Evolutionary conservation across 2,329 filamentous ascomycete species (phyloP).

Genomic region (Ophiobolus disseminans): DNA sequence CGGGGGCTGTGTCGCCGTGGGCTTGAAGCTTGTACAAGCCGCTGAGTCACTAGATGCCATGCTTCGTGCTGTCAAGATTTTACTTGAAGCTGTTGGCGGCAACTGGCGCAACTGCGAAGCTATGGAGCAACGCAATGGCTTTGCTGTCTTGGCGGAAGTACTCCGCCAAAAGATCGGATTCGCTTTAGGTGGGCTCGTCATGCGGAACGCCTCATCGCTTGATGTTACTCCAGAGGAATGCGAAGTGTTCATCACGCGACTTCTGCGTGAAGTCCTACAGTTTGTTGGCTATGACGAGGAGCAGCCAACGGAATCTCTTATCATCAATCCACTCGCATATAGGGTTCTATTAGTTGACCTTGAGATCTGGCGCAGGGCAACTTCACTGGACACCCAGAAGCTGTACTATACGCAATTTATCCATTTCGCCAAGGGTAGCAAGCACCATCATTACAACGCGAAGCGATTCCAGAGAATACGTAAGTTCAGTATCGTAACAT

Average conservation of each 20-base stretch:
- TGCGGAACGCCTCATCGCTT: constrained; percentile 53
- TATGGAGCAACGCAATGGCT: constrained; percentile 95
- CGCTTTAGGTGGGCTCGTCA: constrained; percentile 54
- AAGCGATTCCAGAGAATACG: constrained; percentile 88
- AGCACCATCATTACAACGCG: constrained; percentile 90
- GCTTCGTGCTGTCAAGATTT: constrained; percentile 78
- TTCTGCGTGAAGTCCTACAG: constrained; percentile 78
- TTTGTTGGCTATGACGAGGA: constrained; percentile 89
- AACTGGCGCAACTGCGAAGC: constrained; percentile 98
- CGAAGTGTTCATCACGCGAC: constrained; percentile 61
- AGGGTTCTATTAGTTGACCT: constrained; percentile 89
- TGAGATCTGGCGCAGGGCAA: constrained; percentile 83
- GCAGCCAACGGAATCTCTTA: constrained; percentile 85
- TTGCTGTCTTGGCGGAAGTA: constrained; percentile 83
- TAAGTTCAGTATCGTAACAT: constrained; percentile 58
- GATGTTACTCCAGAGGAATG: constrained; percentile 51
- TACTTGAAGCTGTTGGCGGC: constrained; percentile 84
- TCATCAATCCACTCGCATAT: constrained; percentile 95
- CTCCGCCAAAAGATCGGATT: constrained; percentile 80
- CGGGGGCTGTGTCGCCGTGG: constrained; percentile 86
- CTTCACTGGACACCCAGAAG: constrained; percentile 76
- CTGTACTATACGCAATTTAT: constrained; percentile 94
- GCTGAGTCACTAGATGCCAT: constrained; percentile 74
- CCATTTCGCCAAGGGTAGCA: constrained; percentile 87
- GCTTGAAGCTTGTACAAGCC: constrained; percentile 82